Conservation (phyloP, 1,139 yeast species). For the Candida sp. region DNA sequence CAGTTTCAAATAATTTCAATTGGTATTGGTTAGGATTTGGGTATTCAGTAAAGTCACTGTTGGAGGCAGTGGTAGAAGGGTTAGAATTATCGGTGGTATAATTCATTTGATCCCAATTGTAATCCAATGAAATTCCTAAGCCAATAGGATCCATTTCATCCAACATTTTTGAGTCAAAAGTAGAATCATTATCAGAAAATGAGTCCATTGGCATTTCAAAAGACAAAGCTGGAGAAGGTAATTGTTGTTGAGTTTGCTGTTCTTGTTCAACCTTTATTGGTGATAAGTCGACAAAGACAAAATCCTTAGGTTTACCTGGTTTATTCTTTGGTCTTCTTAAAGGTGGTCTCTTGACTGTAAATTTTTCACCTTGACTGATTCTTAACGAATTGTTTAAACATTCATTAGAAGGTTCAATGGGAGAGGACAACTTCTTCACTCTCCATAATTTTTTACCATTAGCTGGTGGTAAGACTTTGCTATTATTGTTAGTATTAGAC, state of each 20-base stretch:
- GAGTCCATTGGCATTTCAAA: slow-evolving; percentile 13
- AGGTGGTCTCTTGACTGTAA: slow-evolving; percentile 42
- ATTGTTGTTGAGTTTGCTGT: slow-evolving; percentile 5
- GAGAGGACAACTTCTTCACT: slow-evolving; percentile 31
- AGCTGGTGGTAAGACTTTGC: slow-evolving; percentile 34
- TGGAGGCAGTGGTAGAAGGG: not conserved
- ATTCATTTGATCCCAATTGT: not conserved
- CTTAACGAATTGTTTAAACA: slow-evolving; percentile 45
- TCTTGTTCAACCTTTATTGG: slow-evolving; percentile 39
- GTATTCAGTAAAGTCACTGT: not conserved
- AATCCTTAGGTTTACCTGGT: slow-evolving; percentile 52
- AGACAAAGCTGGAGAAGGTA: slow-evolving; percentile 12
- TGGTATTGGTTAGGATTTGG: slow-evolving; percentile 4
- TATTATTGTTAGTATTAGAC: slow-evolving; percentile 1
- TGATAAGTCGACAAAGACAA: slow-evolving; percentile 53
- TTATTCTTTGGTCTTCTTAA: slow-evolving; percentile 48
- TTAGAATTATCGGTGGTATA: not conserved
- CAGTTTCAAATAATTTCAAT: slow-evolving; percentile 18
- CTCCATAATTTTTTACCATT: slow-evolving; percentile 50
- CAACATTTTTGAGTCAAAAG: slow-evolving; percentile 4
- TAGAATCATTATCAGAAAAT: slow-evolving; percentile 6
- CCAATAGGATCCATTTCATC: not conserved
- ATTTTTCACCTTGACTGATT: slow-evolving; percentile 27
- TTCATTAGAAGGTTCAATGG: slow-evolving; percentile 20
- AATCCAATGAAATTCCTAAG: not conserved